Conservation (phyloP, 1,284 basidiomycete species). For the Leccinum griseonigrum region DNA sequence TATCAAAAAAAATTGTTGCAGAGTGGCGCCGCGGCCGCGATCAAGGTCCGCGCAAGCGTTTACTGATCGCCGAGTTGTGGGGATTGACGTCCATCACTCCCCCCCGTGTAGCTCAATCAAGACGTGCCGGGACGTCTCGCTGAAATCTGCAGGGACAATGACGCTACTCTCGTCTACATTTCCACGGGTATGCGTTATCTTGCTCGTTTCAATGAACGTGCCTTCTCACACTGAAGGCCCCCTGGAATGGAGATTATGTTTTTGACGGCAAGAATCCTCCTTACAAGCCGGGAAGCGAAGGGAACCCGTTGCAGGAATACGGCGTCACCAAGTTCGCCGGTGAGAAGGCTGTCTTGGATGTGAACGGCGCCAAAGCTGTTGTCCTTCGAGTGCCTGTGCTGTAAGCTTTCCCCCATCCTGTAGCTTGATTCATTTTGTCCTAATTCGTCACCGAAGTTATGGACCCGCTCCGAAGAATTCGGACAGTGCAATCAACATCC, state of each 20-base stretch:
- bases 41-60: slow-evolving; percentile 42
- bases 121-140: slow-evolving; percentile 64
- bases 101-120: slow-evolving; percentile 57
- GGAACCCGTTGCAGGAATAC: slow-evolving; percentile 78
- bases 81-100: not conserved
- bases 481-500: slow-evolving; percentile 77
- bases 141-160: slow-evolving; percentile 50
- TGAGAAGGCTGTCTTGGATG: slow-evolving; percentile 61
- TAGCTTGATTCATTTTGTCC: not conserved
- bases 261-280: slow-evolving; percentile 83
- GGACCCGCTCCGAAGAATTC: slow-evolving; percentile 73
- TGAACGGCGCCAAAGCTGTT: slow-evolving; percentile 51
- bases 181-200: slow-evolving; percentile 58
- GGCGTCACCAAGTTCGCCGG: slow-evolving; percentile 76
- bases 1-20: slow-evolving; percentile 8
- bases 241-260: slow-evolving; percentile 64
- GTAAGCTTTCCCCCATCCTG: slow-evolving; percentile 39
- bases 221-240: slow-evolving; percentile 12
- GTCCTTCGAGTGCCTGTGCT: slow-evolving; percentile 81
- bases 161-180: slow-evolving; percentile 70
- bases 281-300: slow-evolving; percentile 62
- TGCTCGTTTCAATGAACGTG: not conserved
- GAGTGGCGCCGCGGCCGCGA: slow-evolving; percentile 61
- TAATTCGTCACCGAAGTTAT: slow-evolving; percentile 50
- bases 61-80: not conserved